phyloP scores from a whole-genome alignment of 371 early-diverging fungal species.

The Mortierella sp. region DNA sequence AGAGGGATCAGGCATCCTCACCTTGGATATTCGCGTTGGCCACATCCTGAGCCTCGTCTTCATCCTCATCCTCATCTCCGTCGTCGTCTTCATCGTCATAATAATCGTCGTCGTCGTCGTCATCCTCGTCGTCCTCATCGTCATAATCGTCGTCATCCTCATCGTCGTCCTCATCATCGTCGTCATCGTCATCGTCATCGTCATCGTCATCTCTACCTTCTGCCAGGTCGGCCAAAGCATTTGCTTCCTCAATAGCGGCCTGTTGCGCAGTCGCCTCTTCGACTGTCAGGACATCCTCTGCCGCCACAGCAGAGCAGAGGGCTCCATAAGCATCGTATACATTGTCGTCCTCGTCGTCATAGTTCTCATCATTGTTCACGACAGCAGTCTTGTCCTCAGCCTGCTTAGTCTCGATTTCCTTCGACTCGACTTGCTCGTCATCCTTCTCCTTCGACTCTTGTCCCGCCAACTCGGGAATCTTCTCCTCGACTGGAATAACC shows the following conservation, averaged over 20 bases:
- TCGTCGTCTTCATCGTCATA: no score
- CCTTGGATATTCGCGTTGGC: no score
- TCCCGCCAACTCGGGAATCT: neutral
- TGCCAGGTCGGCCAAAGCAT: conserved; percentile 2
- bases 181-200: conserved; percentile 5
- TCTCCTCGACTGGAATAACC: neutral
- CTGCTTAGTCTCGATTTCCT: neutral
- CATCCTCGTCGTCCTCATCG: conserved; percentile 1
- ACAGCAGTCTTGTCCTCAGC: neutral
- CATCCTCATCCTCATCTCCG: conserved; percentile 4
- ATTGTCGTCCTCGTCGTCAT: conserved; percentile 4
- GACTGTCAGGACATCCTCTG: conserved; percentile 4
- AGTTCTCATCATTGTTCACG: neutral
- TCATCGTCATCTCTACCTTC: neutral
- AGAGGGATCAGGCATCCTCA: no score
- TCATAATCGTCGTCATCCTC: neutral
- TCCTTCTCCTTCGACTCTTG: neutral
- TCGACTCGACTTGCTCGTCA: conserved; percentile 1
- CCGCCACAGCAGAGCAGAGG: neutral
- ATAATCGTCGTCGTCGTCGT: conserved; percentile 3
- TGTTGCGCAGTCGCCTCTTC: conserved; percentile 18
- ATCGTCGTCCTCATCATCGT: neutral
- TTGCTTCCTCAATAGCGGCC: conserved; percentile 8
- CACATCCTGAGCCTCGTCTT: neutral
- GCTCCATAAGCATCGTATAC: neutral